Percentiles rank a stretch among this genome's conserved stretches.
phyloP scores from a whole-genome alignment of 2,329 filamentous ascomycete species.

The Arachnomyces sp. region DNA sequence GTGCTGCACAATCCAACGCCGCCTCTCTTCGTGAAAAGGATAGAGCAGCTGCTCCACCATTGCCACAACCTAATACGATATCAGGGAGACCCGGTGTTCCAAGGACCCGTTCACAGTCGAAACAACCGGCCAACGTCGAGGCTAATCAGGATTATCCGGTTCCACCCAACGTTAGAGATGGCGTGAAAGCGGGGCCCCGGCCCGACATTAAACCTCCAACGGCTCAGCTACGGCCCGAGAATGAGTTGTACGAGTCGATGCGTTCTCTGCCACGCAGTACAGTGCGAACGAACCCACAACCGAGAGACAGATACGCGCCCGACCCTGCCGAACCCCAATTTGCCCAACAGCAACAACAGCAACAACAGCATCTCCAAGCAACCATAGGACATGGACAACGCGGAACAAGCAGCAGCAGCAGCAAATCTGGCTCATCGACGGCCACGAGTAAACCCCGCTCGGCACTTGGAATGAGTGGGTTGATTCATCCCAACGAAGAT shows the following conservation, averaged over 20 bases:
- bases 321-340: too few relatives aligned
- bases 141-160: constrained; percentile 6
- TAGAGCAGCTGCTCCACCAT: constrained; percentile 16
- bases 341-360: too few relatives aligned
- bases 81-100: constrained; percentile 28
- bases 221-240: too few relatives aligned
- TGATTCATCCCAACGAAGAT: constrained; percentile 31
- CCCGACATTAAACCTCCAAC: too few relatives aligned
- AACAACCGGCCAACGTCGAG: constrained; percentile 23
- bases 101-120: constrained; percentile 36
- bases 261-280: too few relatives aligned
- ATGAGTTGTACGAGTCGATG: too few relatives aligned
- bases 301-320: too few relatives aligned
- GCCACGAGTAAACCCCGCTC: constrained; percentile 23
- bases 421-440: constrained; percentile 18
- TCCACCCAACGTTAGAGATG: constrained; percentile 15
- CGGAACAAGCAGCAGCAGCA: constrained; percentile 19
- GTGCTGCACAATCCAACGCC: constrained; percentile 27
- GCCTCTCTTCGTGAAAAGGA: constrained; percentile 26
- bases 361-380: constrained; percentile 4
- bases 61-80: constrained; percentile 26
- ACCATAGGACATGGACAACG: constrained; percentile 13
- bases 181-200: constrained; percentile 12
- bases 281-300: too few relatives aligned
- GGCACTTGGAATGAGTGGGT: constrained; percentile 26